Conservation (phyloP, 768 basidiomycete genomes). For the Leccinum boreale region DNA sequence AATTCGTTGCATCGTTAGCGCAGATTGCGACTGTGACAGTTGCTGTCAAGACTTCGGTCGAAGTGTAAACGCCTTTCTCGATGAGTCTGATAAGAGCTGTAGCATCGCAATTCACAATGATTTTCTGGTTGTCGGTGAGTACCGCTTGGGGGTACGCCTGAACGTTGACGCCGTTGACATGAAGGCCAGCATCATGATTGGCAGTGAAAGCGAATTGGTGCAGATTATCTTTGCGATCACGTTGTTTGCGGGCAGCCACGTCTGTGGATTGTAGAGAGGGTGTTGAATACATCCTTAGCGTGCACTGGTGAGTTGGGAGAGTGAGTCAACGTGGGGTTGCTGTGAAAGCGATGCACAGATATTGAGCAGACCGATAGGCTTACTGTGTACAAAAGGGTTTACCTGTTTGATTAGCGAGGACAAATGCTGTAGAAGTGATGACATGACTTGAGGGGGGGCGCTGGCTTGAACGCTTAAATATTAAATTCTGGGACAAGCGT, state of each 20-base stretch:
- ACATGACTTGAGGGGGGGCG: conserved; percentile 2
- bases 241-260: conserved; percentile 22
- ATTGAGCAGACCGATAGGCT: background rate
- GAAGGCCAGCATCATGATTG: conserved; percentile 1
- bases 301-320: background rate
- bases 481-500: background rate
- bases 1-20: conserved; percentile 42
- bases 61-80: conserved; percentile 20
- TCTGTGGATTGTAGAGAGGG: background rate
- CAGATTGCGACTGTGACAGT: conserved; percentile 26
- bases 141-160: conserved; percentile 26
- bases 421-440: conserved; percentile 15
- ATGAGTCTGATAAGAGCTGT: conserved; percentile 24
- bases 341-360: background rate
- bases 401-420: background rate
- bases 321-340: background rate
- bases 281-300: conserved; percentile 7
- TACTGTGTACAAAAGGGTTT: background rate
- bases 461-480: background rate
- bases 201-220: background rate
- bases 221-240: conserved; percentile 22
- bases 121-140: conserved; percentile 26
- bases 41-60: conserved; percentile 26
- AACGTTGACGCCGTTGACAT: conserved; percentile 12
- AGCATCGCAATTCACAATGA: conserved; percentile 30